phyloP scores from a whole-genome alignment of 176 grass and related monocot species.

The Triticum monococcum region DNA sequence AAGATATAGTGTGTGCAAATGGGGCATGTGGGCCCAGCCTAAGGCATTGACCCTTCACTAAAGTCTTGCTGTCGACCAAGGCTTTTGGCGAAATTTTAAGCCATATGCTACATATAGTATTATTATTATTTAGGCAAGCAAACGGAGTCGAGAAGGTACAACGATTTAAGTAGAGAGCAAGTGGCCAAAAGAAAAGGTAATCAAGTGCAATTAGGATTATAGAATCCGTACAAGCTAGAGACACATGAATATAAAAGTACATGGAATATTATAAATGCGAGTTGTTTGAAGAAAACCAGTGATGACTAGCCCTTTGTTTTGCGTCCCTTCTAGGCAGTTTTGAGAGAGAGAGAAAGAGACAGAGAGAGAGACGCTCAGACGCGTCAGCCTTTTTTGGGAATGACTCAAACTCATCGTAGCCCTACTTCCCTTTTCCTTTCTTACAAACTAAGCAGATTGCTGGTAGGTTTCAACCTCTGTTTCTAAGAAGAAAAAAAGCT shows the following conservation, averaged over 20 bases:
- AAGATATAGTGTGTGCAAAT: neutral
- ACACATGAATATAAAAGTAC: constrained; percentile 27
- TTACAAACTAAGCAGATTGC: too few relatives aligned
- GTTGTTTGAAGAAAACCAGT: constrained; percentile 20
- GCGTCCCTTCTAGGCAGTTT: neutral
- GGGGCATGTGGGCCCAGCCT: neutral
- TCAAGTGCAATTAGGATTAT: constrained; percentile 18
- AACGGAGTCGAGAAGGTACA: neutral
- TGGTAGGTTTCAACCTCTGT: too few relatives aligned
- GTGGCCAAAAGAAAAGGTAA: constrained; percentile 5
- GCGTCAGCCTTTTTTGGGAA: too few relatives aligned
- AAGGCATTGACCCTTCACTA: neutral
- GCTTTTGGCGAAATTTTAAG: neutral
- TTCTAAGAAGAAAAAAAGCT: too few relatives aligned
- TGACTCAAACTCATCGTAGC: too few relatives aligned
- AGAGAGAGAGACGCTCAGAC: too few relatives aligned
- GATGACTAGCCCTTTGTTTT: neutral
- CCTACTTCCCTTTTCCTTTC: too few relatives aligned
- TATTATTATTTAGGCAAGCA: neutral
- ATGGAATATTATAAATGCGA: neutral
- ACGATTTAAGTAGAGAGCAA: neutral
- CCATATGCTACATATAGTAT: neutral
- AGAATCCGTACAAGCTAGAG: neutral
- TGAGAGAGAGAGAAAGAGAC: too few relatives aligned
- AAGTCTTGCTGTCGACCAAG: neutral